Base-by-base conservation (phyloP, 352 stramenopile genomes). In the Peronospora destructor region DNA sequence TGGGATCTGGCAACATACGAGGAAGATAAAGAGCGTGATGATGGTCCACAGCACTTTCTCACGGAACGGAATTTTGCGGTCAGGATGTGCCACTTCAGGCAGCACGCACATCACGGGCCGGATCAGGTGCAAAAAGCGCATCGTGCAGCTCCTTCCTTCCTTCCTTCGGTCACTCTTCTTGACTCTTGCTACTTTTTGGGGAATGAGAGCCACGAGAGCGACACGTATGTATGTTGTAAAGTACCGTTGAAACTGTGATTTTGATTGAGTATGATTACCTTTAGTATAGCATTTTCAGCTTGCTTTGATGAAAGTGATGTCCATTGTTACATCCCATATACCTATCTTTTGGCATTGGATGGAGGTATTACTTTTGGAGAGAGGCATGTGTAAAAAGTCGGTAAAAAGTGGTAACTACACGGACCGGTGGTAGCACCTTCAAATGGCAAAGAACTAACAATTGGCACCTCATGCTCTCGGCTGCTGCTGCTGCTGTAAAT, bases 11-110 rank as follows among this genome's bases (percentile, higher is more conserved):
- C 96, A 99, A 73, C 95, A 98, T 23, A 99, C 97, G 49, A 99
- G 82, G 80, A 99, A 99, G 61, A 99, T 98, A 83, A 99, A 99
- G 23, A 99, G 87, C 54, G 96, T 98, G 71, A 99, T 98, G 37
- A 98, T 96, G 11, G 96, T 99, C 96, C 96, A 99, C 38, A 99
- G 73, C 36, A 98, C 89, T 79, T 98, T 98, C 79, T 99, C 97
- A 59, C 96, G 91, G 84, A 99, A 98, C 36, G 95, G 95, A 71
- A 98, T 98, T 88, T 93, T 98, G 59, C 93, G 91, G 66, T 98
- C 95, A 12, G 95, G 95, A 71, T 91, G 84, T 53, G 91, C 93
- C 69, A 99, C 96, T 80, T 98, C 96, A 52, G 96, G 96, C 67
- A 99, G 83, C 66, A 99, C 85, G 82, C 88, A 97, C 93, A 99